phyloP scores from a whole-genome alignment of 148 eudicot species.

The Camellia lanceoleosa region DNA sequence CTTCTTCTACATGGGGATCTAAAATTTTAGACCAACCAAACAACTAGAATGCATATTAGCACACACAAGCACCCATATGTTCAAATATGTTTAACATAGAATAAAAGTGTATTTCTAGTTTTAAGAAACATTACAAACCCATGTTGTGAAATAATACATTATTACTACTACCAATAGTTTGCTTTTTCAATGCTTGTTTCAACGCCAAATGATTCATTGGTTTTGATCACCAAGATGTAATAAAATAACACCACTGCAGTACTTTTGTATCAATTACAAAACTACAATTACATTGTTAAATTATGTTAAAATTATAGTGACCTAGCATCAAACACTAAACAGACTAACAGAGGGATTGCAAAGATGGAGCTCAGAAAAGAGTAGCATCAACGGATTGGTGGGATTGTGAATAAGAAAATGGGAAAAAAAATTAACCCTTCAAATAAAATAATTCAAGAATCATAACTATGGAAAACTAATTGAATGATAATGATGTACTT shows the following conservation, averaged over 20 bases:
- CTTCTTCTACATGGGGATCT: too few relatives aligned
- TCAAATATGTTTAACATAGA: too few relatives aligned
- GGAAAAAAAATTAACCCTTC: not conserved
- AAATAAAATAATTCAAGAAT: not conserved
- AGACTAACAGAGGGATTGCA: not conserved
- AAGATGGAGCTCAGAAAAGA: conserved; percentile 12
- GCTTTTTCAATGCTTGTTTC: not conserved
- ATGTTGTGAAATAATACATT: not conserved
- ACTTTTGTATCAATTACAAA: not conserved
- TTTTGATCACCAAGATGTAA: too few relatives aligned
- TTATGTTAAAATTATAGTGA: not conserved
- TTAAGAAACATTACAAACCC: not conserved
- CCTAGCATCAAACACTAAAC: not conserved
- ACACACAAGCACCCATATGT: too few relatives aligned
- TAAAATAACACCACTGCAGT: not conserved
- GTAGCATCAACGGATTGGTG: not conserved
- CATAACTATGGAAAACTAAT: not conserved
- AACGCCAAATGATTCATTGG: too few relatives aligned
- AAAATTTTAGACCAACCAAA: too few relatives aligned
- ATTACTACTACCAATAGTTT: not conserved
- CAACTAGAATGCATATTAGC: too few relatives aligned
- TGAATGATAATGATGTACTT: not conserved
- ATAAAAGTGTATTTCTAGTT: not conserved
- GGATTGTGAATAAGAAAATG: not conserved
- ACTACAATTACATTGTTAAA: not conserved